phyloP scores from a whole-genome alignment of 176 grass and related monocot genomes.

The Carex parvula region DNA sequence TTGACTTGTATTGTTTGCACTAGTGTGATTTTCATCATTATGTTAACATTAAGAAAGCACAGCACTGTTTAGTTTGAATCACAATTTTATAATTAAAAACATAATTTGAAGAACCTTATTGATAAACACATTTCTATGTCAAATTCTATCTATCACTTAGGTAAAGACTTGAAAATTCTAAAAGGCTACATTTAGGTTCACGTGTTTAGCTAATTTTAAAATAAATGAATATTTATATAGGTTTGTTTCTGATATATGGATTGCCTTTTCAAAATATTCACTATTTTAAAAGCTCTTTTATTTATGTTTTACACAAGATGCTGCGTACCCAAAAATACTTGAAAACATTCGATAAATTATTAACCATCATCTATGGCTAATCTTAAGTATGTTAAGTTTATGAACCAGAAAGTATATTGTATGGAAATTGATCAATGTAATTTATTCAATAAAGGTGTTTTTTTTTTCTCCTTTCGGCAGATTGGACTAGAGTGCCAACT shows the following conservation, averaged over 20 bases:
- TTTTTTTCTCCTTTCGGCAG: slow-evolving; percentile 27
- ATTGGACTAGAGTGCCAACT: slow-evolving; percentile 93
- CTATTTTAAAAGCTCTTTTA: neutral
- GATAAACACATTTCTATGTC: neutral
- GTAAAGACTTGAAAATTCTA: neutral
- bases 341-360: neutral
- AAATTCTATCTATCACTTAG: neutral
- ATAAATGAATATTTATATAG: neutral
- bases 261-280: neutral
- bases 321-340: neutral
- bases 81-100: neutral
- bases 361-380: neutral
- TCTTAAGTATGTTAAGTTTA: neutral
- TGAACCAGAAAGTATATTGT: neutral
- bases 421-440: neutral
- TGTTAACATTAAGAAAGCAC: neutral
- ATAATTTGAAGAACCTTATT: neutral
- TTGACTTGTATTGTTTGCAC: neutral
- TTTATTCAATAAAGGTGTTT: neutral
- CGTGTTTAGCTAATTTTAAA: neutral
- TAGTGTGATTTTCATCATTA: neutral
- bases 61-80: neutral
- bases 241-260: neutral
- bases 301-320: neutral
- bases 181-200: neutral